Evolutionary conservation across 108 stramenopile species (phyloP).

Genomic region (Skeletonema tropicum): DNA sequence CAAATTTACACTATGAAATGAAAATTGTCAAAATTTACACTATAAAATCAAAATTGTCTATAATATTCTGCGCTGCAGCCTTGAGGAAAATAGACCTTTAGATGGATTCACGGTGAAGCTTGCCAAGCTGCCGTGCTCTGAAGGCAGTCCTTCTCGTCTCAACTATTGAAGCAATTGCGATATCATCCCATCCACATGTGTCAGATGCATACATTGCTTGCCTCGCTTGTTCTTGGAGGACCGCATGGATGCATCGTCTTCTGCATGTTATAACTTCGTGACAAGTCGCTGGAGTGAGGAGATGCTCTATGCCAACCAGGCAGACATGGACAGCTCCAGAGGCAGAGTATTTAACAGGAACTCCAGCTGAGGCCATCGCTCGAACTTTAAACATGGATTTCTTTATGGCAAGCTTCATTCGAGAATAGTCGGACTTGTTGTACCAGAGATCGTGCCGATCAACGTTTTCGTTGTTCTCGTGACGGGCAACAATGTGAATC

Average conservation of each 20-base stretch:
- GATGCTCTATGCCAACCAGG: neutral
- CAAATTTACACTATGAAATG: too few relatives aligned
- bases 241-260: neutral
- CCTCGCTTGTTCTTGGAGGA: neutral
- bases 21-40: too few relatives aligned
- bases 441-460: constrained; percentile 5
- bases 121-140: neutral
- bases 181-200: neutral
- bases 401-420: neutral
- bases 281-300: neutral
- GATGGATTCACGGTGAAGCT: neutral
- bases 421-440: neutral
- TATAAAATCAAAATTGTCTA: neutral
- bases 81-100: neutral
- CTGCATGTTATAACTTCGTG: neutral
- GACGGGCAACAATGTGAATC: neutral
- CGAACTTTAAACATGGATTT: neutral
- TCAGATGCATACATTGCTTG: neutral
- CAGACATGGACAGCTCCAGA: neutral
- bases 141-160: neutral
- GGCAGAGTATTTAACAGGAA: neutral
- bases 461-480: neutral
- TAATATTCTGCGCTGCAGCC: neutral
- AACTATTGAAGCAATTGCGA: neutral
- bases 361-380: neutral